Base-by-base conservation (phyloP, 768 basidiomycete species). In the Pulveroboletus frians region DNA sequence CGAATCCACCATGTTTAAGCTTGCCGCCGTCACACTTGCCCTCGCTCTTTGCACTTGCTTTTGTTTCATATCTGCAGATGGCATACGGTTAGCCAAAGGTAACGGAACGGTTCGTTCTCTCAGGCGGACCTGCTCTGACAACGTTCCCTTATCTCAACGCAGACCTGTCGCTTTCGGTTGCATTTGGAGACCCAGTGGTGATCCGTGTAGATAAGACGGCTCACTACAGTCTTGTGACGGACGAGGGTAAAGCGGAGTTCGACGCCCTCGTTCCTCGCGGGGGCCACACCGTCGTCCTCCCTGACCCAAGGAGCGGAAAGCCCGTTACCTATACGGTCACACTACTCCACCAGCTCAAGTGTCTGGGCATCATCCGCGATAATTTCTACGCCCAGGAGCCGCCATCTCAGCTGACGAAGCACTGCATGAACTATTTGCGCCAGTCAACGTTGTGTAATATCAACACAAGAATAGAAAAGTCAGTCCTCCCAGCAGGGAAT, bases 221-320 rank as follows among this genome's bases (percentile, higher is more conserved):
- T 4, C 52, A 54, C 34, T 54, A 54, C 32, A 54, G 29, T 42
- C 53, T 54, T 29, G 6, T 9, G 32, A n/a, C 52, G 5, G 51
- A 54, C 14, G 51, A 54, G 15, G 53, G 53, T 9, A 54, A 54
- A 39, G 50, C 31, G 7, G 50, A 54, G 34, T 52, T 54, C 30
- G 53, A 54, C n/a, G 51, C 53, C 11, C 51, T 54, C 52, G 44
- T 54, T 23, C 53, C 53, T 3, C 27, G 4, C 14, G 51, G 46
- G 1, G 53, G 42, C 6, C 23, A 54, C 23, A 54, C 51, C 1
- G 42, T 54, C 17, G 38, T 48, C 32, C 32, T 54, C 3, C 53
- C 53, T 5, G 42, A 54, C 42, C 21, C 52, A 9, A 47, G 41
- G 20, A 54, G 4, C n/a, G 45, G 53, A 4, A 54, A 54, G 23